These are phyloP conservation scores for Russula lepida DNA, from an alignment of 768 basidiomycete genomes.

Conservation along the genomic window DNA sequence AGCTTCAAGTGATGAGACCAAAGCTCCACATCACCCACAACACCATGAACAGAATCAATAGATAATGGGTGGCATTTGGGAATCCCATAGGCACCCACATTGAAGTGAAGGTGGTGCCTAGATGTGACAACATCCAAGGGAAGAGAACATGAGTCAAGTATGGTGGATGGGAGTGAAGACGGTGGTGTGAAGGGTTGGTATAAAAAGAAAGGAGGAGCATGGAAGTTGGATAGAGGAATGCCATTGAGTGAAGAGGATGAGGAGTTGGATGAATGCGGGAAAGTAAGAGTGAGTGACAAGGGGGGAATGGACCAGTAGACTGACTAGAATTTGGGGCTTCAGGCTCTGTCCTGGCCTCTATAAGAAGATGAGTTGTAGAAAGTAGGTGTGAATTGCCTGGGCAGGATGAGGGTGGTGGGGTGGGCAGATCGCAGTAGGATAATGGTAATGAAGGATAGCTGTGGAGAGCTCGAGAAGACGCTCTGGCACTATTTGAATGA, in stretches of 20 bases:
- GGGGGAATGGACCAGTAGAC: slow-evolving; percentile 27
- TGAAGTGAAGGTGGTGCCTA: slow-evolving; percentile 42
- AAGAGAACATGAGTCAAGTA: slow-evolving; percentile 16
- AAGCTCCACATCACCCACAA: slow-evolving; percentile 12
- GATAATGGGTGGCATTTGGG: slow-evolving; percentile 43
- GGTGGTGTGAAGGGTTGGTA: slow-evolving; percentile 23
- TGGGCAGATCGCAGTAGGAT: slow-evolving; percentile 37
- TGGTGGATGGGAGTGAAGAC: slow-evolving; percentile 13
- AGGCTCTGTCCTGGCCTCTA: slow-evolving; percentile 38
- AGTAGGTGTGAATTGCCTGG: slow-evolving; percentile 34
- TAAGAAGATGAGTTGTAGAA: slow-evolving; percentile 37
- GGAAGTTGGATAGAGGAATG: slow-evolving; percentile 33
- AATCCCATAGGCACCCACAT: slow-evolving; percentile 79
- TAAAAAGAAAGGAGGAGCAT: slow-evolving; percentile 31
- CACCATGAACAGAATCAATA: slow-evolving; percentile 24
- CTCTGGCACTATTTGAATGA: slow-evolving; percentile 35
- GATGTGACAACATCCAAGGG: slow-evolving; percentile 25
- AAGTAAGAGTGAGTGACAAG: slow-evolving; percentile 38
- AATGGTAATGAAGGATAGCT: slow-evolving; percentile 31
- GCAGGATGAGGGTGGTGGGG: slow-evolving; percentile 30
- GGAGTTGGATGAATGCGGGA: too few species aligned
- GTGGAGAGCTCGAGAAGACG: slow-evolving; percentile 38
- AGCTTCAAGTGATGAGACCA: slow-evolving; percentile 21
- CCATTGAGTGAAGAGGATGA: slow-evolving; percentile 25
- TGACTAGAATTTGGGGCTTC: slow-evolving; percentile 29